Percentiles rank a stretch among this genome's conserved stretches.
These are phyloP conservation scores for Ichthyophthirius multifiliis DNA, from an alignment of 169 alveolate species.

Conservation along the genomic window DNA sequence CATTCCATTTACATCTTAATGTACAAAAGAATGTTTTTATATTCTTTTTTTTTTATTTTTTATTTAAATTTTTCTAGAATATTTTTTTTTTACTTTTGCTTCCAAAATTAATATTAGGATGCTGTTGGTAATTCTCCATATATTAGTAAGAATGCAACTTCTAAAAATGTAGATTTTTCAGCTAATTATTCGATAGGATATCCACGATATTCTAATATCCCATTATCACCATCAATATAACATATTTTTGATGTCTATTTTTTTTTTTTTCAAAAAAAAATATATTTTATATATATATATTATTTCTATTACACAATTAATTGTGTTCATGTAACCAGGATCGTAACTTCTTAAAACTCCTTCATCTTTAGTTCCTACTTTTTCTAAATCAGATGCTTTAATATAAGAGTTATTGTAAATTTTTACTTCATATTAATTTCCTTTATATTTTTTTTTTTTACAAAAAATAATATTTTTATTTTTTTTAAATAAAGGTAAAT, in stretches of 20 bases:
- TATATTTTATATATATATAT: too few relatives aligned
- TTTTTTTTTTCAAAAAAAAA: neutral
- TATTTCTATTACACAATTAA: slow-evolving; percentile 55
- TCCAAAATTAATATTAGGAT: slow-evolving; percentile 44
- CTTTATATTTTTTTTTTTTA: neutral
- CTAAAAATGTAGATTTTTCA: slow-evolving; percentile 74
- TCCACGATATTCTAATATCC: slow-evolving; percentile 87
- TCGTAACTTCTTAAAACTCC: slow-evolving; percentile 77
- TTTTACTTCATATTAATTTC: slow-evolving; percentile 43
- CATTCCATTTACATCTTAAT: slow-evolving; percentile 52
- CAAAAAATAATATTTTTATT: slow-evolving; percentile 8
- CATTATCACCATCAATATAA: slow-evolving; percentile 87
- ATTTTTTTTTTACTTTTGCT: slow-evolving; percentile 50
- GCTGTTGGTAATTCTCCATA: slow-evolving; percentile 87
- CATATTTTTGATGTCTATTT: slow-evolving; percentile 72
- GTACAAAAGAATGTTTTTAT: slow-evolving; percentile 63
- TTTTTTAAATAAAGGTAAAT: neutral
- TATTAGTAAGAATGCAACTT: slow-evolving; percentile 76
- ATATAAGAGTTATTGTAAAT: slow-evolving; percentile 47
- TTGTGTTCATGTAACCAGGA: slow-evolving; percentile 87
- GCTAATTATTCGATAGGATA: slow-evolving; percentile 88
- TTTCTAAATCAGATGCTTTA: slow-evolving; percentile 61
- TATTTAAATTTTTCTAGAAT: neutral
- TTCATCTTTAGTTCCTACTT: slow-evolving; percentile 46
- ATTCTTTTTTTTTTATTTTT: slow-evolving; percentile 22